phyloP scores from a whole-genome alignment of 148 eudicot species.

The Linanthus parryae region DNA sequence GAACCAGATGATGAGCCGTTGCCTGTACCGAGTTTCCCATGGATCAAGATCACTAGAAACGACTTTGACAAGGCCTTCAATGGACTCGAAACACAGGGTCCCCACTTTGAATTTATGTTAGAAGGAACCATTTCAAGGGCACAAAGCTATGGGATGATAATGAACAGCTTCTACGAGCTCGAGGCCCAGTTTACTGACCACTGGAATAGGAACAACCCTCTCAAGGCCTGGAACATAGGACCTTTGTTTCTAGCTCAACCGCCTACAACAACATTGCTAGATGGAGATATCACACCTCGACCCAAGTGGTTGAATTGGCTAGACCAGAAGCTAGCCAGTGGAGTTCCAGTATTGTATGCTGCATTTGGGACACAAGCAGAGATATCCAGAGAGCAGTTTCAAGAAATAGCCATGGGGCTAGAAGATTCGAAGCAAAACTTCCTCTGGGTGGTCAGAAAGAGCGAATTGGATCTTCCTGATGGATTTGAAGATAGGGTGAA shows the following conservation, averaged over 20 bases:
- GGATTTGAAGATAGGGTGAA: constrained; percentile 22
- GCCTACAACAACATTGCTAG: too few relatives aligned
- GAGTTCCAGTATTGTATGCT: constrained; percentile 17
- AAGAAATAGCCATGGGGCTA: constrained; percentile 28
- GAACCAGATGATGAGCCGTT: background rate
- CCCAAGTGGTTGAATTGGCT: constrained; percentile 25
- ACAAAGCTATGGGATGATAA: background rate
- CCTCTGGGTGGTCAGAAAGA: constrained; percentile 30
- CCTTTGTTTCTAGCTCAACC: constrained; percentile 6
- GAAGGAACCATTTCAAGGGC: background rate
- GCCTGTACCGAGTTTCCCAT: background rate
- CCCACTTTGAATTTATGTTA: background rate
- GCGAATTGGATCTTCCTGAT: constrained; percentile 9
- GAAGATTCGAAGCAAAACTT: constrained; percentile 22
- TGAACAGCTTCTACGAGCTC: background rate
- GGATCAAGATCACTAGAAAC: background rate
- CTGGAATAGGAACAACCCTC: background rate
- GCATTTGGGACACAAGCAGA: constrained; percentile 41
- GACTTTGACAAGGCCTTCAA: background rate
- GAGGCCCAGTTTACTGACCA: background rate
- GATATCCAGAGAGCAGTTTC: constrained; percentile 20
- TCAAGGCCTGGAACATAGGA: constrained; percentile 5
- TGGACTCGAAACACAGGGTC: background rate
- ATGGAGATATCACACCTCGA: background rate
- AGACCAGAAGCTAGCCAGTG: constrained; percentile 11